phyloP scores from a whole-genome alignment of 768 basidiomycete genomes.

The Pulveroboletus sp. region DNA sequence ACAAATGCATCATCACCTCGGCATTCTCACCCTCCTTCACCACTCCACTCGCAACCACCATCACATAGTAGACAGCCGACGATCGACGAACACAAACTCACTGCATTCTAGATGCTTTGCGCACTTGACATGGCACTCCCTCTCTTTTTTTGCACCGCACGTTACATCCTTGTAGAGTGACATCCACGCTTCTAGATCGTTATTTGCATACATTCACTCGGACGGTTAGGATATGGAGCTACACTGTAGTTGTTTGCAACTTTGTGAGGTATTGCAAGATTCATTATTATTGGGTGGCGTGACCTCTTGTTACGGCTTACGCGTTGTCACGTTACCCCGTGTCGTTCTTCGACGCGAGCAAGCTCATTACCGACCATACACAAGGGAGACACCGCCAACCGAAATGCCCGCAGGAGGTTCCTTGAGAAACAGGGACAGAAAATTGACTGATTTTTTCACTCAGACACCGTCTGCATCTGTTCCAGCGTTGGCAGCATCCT shows the following conservation, averaged over 20 bases:
- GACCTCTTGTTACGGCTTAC: not conserved
- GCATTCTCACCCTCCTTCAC: constrained; percentile 30
- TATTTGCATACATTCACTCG: too few species aligned
- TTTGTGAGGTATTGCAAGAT: not conserved
- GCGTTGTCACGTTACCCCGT: constrained; percentile 12
- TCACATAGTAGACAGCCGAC: constrained; percentile 30
- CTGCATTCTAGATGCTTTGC: constrained; percentile 12
- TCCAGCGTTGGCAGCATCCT: constrained; percentile 10
- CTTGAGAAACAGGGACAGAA: constrained; percentile 18
- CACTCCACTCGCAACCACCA: constrained; percentile 22
- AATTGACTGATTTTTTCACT: constrained; percentile 45
- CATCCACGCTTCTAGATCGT: constrained; percentile 1
- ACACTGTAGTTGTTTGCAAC: not conserved
- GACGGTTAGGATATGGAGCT: too few species aligned
- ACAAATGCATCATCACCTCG: constrained; percentile 28
- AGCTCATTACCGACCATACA: not conserved
- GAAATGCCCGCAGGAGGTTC: constrained; percentile 20
- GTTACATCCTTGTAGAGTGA: constrained; percentile 3
- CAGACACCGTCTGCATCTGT: constrained; percentile 25
- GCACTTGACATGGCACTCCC: not conserved
- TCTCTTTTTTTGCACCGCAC: constrained; percentile 1
- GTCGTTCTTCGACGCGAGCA: not conserved
- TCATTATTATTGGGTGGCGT: not conserved
- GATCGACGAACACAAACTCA: constrained; percentile 27
- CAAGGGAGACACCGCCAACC: not conserved